Evolutionary conservation across 768 basidiomycete genomes (phyloP), one percentile per base, ranked within the genome.

Genomic region (Russula virescens): DNA sequence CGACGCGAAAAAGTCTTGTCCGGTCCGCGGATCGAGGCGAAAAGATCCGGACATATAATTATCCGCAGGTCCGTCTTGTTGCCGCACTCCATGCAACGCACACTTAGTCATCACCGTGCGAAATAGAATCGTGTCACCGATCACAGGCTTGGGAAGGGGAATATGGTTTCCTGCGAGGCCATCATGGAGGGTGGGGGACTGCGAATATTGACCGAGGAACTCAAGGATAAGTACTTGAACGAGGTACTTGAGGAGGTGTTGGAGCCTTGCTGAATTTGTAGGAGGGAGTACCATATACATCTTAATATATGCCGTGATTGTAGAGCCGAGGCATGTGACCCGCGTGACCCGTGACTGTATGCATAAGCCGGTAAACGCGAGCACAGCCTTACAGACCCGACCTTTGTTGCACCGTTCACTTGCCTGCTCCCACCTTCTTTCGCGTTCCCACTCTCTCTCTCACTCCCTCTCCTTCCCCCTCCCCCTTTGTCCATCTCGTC

Each of bases 1-100:
- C 83, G 0, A 81, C 81, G 3, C 80, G 94, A 14, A 79, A 84
- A 38, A 86, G 77, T 64, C 85, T 98, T 49, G 87, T 98, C 10
- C 83, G 84, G 47, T 85, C 87, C 0, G 87, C 86, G 2, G 94
- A 95, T 70, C 78, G 97, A 23, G 92, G 91, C 68, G 94, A 98
- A 70, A 98, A 98, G 73, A 89, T 98, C 61, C 78, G 97, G 64
- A 98, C 97, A 5, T 98, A 98, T 74, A 98, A 97, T 69, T 95
- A 87, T 72, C 83, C 92, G 1, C 94, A 94, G 79, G 92, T 82
- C 53, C 11, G 76, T 67, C 18, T n/a, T 31, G 5, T 5, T 51
- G 34, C 26, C 2, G 3, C 14, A 35, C 31, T 11, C 18, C 1
- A 28, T 1, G 18, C 31, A 18, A 10, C 16, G 38, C 13, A 9